These are phyloP conservation scores for Phanerochaete carnosa DNA, from an alignment of 768 basidiomycete species.

Conservation along the genomic window DNA sequence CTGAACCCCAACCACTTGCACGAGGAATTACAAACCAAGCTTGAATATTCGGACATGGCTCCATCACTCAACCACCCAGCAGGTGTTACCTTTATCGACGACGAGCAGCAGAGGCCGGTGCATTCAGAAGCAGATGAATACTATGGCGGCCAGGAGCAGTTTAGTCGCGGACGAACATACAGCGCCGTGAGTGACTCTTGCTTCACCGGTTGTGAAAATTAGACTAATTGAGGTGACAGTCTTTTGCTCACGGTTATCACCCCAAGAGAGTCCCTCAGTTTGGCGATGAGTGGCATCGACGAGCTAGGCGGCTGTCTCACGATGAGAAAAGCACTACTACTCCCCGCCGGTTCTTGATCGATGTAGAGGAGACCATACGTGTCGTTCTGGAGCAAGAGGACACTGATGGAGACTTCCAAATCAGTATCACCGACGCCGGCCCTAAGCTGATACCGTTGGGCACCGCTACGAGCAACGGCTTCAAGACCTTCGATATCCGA, in stretches of 20 bases:
- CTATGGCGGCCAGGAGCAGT: slow-evolving; percentile 78
- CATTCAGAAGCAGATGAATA: slow-evolving; percentile 75
- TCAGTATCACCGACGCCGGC: slow-evolving; percentile 93
- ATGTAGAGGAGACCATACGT: slow-evolving; percentile 97
- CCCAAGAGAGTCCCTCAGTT: slow-evolving; percentile 71
- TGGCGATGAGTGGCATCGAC: slow-evolving; percentile 70
- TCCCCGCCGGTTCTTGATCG: slow-evolving; percentile 90
- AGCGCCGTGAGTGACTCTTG: slow-evolving; percentile 59
- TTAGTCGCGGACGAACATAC: slow-evolving; percentile 83
- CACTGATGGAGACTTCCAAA: slow-evolving; percentile 95
- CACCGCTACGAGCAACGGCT: slow-evolving; percentile 95
- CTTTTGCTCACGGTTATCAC: slow-evolving; percentile 38
- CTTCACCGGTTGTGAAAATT: not conserved
- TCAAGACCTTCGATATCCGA: slow-evolving; percentile 95
- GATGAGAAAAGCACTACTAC: slow-evolving; percentile 82
- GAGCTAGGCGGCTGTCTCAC: slow-evolving; percentile 83
- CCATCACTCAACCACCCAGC: slow-evolving; percentile 64
- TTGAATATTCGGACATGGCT: slow-evolving; percentile 42
- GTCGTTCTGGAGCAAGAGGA: slow-evolving; percentile 97
- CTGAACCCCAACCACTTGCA: not conserved
- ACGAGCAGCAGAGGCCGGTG: slow-evolving; percentile 45
- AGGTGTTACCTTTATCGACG: slow-evolving; percentile 64
- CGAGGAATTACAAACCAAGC: not conserved
- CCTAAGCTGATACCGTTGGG: slow-evolving; percentile 96
- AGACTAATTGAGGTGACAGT: slow-evolving; percentile 5